Base-by-base conservation (phyloP, 2,329 filamentous ascomycete genomes). In the Bisporella sp. region DNA sequence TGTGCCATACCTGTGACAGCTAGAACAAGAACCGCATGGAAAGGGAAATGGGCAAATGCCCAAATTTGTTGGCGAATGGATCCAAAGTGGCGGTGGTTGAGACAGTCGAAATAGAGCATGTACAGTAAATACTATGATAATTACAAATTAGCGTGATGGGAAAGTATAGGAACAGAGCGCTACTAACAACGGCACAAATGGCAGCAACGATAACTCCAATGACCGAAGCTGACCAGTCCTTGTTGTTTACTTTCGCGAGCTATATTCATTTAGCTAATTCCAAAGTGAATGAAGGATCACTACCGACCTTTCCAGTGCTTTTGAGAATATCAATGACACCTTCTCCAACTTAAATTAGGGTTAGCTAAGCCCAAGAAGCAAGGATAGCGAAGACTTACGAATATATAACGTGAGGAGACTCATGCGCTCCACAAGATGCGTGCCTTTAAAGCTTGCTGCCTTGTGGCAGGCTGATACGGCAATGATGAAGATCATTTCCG, bases 351-450 rank as follows among this genome's bases (percentile, higher is more conserved):
- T 6, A 28, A 9, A 1, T 21, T 21, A 13, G 29, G 9, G 35
- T 42, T 21, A 42, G 40, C 29, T 21, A 42, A 7, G n/a, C 13
- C 29, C 29, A 12, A 8, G 39, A 29, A 8, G 29, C 7, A 28
- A 28, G 13, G 40, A 8, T 12, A 42, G 4, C 29, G 40, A 13
- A 39, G 13, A 30, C 45, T 42, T 50, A 54, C 54, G 47, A 33
- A 81, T 78, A 48, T 81, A 80, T 37, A 81, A 67, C 0, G 77
- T 81, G 29, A 81, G 67, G 5, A 81, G 65, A n/a, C 74, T 75
- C 74, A 81, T 77, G 28, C 78, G 70, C 58, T 79, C 73, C 55
- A 78, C 76, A 32, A 81, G 64, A 62, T 79, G 76, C 2, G 76
- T 81, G 47, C 76, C 69, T 60, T 79, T 74, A 60, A 81, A 78